Evolutionary conservation across 371 early-diverging fungal species (phyloP), one percentile per base, ranked within the genome.

Genomic region (Basidiobolus meristosporus): DNA sequence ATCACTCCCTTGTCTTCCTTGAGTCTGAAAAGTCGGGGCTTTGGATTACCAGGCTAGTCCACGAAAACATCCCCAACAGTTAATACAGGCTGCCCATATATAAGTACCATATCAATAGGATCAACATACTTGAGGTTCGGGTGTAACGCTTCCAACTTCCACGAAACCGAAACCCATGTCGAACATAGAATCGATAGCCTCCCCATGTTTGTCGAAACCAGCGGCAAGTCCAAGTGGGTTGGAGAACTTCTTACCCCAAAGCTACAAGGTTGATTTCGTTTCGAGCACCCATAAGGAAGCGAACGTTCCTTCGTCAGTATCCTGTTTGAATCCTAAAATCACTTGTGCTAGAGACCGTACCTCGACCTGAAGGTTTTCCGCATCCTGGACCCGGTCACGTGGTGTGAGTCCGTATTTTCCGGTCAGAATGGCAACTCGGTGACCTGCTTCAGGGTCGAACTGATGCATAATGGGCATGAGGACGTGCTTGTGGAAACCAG

Each of bases 191-290:
- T 86, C 87, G 20, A 84, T 61, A 6, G 76, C 82, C 53, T 83
- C 81, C 9, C 62, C 85, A 53, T 88, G 65, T 60, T 88, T 88
- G 56, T 86, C 86, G 43, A 68, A 88, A 10, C 89, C 89, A 12
- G 89, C 89, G 2, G 89, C 84, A 40, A 88, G 48, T 4, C 85
- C 83, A 12, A 88, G 50, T 1, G 87, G 87, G 57, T 82, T 86
- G 7, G 58, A 41, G 38, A 85, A 28, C 10, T 41, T 58, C 48
- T 71, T 68, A 34, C 74, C 76, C 66, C 69, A 82, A 32, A 82
- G 48, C 63, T 66, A 46, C 12, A 19, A 29, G 15, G n/a, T 17
- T 18, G 3, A 22, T 36, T 22, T 33, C 11, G 15, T 9, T 16
- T 32, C 9, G 34, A 30, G 18, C 18, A 30, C 14, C 7, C 5